These are phyloP conservation scores for Zygosaccharomyces sapae DNA, from an alignment of 1,139 yeast genomes.

Conservation along the genomic window DNA sequence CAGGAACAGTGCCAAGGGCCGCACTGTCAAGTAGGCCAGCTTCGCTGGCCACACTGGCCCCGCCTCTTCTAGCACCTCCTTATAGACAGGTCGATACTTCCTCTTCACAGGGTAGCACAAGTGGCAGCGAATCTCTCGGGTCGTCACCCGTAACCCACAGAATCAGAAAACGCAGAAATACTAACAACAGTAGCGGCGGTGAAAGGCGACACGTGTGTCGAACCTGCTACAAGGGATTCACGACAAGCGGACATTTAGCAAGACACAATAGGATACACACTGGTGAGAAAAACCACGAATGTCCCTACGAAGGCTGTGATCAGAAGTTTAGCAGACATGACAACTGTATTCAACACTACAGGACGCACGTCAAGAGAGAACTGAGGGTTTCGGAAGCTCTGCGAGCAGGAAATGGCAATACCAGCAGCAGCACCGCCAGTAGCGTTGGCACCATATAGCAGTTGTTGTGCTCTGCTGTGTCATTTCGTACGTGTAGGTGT, in stretches of 20 bases:
- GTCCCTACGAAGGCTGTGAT: conserved; percentile 79
- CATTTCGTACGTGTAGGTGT: neutral
- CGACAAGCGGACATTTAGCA: conserved; percentile 88
- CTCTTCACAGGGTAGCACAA: conserved; percentile 9
- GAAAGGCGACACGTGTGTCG: conserved; percentile 30
- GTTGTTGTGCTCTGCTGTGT: neutral
- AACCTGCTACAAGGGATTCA: conserved; percentile 38
- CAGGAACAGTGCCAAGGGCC: neutral
- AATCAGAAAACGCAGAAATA: neutral
- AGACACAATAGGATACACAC: conserved; percentile 86
- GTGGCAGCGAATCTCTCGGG: conserved; percentile 11
- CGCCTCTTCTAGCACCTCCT: conserved; percentile 2
- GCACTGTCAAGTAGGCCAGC: too few species aligned
- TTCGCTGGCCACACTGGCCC: neutral
- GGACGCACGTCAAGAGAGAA: conserved; percentile 51
- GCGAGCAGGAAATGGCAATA: neutral
- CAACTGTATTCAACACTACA: conserved; percentile 88
- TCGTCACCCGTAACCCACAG: conserved; percentile 9
- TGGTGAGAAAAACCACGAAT: conserved; percentile 79
- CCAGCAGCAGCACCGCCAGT: neutral
- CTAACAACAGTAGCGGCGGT: conserved; percentile 12
- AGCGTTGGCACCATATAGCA: too few species aligned
- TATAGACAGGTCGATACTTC: conserved; percentile 4
- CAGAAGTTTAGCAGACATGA: conserved; percentile 89
- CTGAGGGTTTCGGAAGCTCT: conserved; percentile 1